Percentiles rank a stretch among this genome's conserved stretches.
These are phyloP conservation scores for Syzygium syzygioides DNA, from an alignment of 441 rosid genomes.

Conservation along the genomic window DNA sequence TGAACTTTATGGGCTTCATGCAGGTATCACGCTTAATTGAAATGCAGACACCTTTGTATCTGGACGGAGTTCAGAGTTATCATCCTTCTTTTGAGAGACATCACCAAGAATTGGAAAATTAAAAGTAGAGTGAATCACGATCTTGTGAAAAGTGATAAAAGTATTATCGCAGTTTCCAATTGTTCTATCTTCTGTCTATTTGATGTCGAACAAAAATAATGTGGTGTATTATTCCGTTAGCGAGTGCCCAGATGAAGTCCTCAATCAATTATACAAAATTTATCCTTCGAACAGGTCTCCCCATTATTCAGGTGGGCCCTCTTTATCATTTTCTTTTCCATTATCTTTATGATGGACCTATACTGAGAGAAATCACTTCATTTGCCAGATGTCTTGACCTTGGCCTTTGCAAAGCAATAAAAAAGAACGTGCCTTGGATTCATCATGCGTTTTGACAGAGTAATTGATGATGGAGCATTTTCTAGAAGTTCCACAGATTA, in stretches of 20 bases:
- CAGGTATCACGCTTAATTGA: constrained; percentile 85
- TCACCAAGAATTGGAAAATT: background rate
- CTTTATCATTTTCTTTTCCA: background rate
- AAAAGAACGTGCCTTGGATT: background rate
- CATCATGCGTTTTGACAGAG: background rate
- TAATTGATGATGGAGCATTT: background rate
- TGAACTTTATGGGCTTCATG: constrained; percentile 5
- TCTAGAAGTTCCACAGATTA: background rate
- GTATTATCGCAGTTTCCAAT: background rate
- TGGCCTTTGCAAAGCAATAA: background rate
- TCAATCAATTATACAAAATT: background rate
- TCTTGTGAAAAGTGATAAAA: background rate
- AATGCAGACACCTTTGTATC: constrained; percentile 84
- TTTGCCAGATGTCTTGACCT: background rate
- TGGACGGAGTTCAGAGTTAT: constrained; percentile 55
- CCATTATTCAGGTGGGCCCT: background rate
- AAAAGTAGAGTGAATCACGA: background rate
- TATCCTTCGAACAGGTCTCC: background rate
- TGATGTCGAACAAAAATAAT: background rate
- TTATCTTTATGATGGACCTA: background rate
- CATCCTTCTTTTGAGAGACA: constrained; percentile 60
- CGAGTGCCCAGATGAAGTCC: background rate
- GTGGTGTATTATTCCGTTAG: background rate
- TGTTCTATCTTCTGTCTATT: background rate
- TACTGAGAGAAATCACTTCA: background rate